These are phyloP conservation scores for Diaporthe sp. DNA, from an alignment of 2,329 filamentous ascomycete species.

Conservation along the genomic window DNA sequence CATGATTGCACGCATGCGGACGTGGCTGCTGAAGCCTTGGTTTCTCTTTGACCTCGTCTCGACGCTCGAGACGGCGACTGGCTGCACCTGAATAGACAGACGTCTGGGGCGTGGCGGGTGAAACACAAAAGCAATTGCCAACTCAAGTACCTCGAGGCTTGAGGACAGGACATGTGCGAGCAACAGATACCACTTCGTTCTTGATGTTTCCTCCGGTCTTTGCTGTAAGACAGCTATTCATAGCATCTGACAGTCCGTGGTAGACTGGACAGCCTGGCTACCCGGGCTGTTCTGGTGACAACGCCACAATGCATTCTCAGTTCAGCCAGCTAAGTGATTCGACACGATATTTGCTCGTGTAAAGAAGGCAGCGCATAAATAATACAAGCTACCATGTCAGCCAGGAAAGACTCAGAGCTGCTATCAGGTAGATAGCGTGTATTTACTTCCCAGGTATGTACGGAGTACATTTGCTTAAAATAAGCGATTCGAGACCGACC, in stretches of 20 bases:
- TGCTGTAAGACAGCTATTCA: not conserved
- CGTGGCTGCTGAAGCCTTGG: not conserved
- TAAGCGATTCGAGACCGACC: not conserved
- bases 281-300: not conserved
- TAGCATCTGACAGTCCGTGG: not conserved
- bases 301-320: not conserved
- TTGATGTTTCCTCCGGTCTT: not conserved
- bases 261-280: not conserved
- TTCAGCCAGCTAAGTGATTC: not conserved
- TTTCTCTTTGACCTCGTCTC: conserved; percentile 11
- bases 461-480: too few species aligned
- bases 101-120: not conserved
- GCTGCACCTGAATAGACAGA: not conserved
- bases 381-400: not conserved
- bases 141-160: not conserved
- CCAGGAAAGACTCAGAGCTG: not conserved
- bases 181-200: not conserved
- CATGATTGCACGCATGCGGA: conserved; percentile 3
- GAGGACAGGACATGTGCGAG: not conserved
- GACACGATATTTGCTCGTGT: not conserved
- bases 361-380: not conserved
- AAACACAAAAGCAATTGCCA: not conserved
- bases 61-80: not conserved
- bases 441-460: too few species aligned
- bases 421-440: not conserved